These are phyloP conservation scores for Candida quercuum DNA, from an alignment of 805 yeast genomes.

Conservation along the genomic window DNA sequence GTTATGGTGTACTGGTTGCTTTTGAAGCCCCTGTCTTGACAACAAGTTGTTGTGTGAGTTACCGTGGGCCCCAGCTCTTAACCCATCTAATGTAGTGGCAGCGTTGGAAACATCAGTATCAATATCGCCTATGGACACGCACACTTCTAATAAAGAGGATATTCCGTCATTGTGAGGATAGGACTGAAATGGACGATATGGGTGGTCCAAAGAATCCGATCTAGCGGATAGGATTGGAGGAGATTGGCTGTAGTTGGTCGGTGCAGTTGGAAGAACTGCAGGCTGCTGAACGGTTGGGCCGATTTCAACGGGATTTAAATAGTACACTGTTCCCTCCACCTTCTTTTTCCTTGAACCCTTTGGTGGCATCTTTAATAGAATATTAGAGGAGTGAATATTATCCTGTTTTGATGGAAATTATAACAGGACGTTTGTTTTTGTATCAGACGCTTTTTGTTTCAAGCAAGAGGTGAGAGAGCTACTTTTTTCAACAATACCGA, in stretches of 20 bases:
- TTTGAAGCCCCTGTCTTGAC: no score
- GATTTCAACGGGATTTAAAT: background rate
- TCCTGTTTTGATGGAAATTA: no score
- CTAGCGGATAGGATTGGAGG: no score
- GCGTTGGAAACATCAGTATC: conserved; percentile 2
- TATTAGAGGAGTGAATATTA: no score
- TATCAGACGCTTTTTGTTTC: no score
- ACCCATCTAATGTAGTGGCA: conserved; percentile 1
- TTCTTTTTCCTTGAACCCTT: background rate
- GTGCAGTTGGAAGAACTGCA: background rate
- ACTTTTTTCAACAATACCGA: background rate
- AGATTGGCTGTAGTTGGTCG: background rate
- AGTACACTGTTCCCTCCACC: background rate
- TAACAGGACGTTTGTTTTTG: no score
- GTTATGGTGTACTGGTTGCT: no score
- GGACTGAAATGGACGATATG: background rate
- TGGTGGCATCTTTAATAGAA: conserved; percentile 2
- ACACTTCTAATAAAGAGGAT: background rate
- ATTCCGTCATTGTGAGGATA: background rate
- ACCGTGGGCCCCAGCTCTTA: no score
- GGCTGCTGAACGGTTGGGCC: no score
- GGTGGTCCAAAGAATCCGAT: no score
- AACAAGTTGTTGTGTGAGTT: no score
- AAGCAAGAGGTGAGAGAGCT: no score
- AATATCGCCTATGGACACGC: conserved; percentile 1